Evolutionary conservation across 192 early-diverging fungal species (phyloP), one percentile per base, ranked within the genome.

Genomic region (Anaeromyces robustus): DNA sequence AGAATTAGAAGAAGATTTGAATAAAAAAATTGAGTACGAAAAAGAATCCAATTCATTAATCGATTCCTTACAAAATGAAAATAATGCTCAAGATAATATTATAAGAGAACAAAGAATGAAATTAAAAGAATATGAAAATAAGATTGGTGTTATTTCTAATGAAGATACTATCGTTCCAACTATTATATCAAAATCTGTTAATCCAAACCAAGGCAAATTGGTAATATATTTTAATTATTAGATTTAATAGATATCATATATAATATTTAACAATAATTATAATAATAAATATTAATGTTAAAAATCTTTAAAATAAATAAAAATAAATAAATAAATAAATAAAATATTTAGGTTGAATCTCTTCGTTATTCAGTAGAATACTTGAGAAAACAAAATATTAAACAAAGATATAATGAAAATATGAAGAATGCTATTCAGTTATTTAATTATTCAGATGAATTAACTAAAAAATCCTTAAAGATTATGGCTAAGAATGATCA

Each of bases 21-120:
- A 86, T 28, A 88, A 88, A 32, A 85, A 89, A 22, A 86, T 84
- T 77, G 87, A 88, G 28, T 91, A 92, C 82, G 89, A 92, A 81
- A 83, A 84, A 29, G 30, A 77, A 26, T 90, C 91, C 28, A 68
- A 68, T 68, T 7, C 5, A 9, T n/a, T 68, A 68, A 68, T 68
- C 28, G 11, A 68, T 68, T 26, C 22, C 0, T 68, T 68, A 68
- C 52, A 68, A 68, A 26, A n/a, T 2, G 52, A 68, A 68, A 68
- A 68, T 68, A 68, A 68, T 68, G 6, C 18, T n/a, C 52, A n/a
- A n/a, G 52, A 68, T 68, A 68, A 18, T 68, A 68, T n/a, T n/a
- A 68, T 68, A 26, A 68, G 52, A 68, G 52, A 68, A 68, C 52
- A 68, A 68, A 68, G 26, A 68, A 68, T 68, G 52, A 68, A 68